These are phyloP conservation scores for Erysimum cheiranthoides DNA, from an alignment of 345 rosid genomes.

Conservation along the genomic window DNA sequence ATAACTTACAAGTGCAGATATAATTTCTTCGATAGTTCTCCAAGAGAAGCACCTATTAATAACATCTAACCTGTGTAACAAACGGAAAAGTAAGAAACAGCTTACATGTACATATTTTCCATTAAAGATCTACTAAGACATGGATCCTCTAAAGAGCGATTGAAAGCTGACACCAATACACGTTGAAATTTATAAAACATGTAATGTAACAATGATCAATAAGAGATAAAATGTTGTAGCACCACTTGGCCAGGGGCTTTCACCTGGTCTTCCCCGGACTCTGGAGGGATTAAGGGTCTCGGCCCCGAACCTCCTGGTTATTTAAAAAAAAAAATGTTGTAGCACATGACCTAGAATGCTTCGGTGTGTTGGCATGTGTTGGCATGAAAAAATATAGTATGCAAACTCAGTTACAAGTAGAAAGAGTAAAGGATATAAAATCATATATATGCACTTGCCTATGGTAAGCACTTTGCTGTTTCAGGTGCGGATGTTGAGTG, in stretches of 20 bases:
- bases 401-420: not conserved
- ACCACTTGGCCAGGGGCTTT: too few relatives aligned
- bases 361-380: too few relatives aligned
- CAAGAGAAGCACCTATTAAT: conserved; percentile 70
- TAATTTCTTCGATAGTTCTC: conserved; percentile 72
- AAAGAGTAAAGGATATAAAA: not conserved
- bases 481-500: conserved; percentile 56
- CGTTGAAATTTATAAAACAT: not conserved
- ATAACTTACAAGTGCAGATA: conserved; percentile 76
- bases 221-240: not conserved
- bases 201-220: conserved; percentile 5
- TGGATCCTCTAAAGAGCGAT: not conserved
- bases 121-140: not conserved
- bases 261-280: too few relatives aligned
- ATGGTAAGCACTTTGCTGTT: conserved; percentile 59
- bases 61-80: conserved; percentile 53
- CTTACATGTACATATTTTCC: not conserved
- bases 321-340: not conserved
- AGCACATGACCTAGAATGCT: conserved; percentile 1
- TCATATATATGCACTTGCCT: conserved; percentile 50
- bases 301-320: too few relatives aligned
- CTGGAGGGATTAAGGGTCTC: too few relatives aligned
- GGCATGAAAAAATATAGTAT: conserved; percentile 12
- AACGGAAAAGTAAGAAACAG: not conserved
- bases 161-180: conserved; percentile 12